Evolutionary conservation across 1,284 basidiomycete genomes (phyloP).

Genomic region (Cryptococcus sp.): DNA sequence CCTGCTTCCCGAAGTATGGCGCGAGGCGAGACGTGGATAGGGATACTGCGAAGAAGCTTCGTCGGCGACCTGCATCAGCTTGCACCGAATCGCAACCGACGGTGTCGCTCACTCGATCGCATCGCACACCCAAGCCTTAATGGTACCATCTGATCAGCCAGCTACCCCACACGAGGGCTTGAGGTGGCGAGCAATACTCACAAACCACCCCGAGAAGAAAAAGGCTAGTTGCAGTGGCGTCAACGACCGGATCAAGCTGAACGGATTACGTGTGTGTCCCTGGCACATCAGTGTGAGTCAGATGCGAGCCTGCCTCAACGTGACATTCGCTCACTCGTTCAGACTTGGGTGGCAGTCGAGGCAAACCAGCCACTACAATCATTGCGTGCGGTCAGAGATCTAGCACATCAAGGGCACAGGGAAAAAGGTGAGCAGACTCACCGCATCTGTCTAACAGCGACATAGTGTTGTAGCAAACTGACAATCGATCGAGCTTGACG

Average conservation of each 20-base stretch:
- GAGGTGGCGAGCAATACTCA: slow-evolving; percentile 27
- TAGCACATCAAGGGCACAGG: background rate
- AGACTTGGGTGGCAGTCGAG: slow-evolving; percentile 9
- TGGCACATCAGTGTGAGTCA: background rate
- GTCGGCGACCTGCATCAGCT: slow-evolving; percentile 14
- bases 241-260: slow-evolving; percentile 41
- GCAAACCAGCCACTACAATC: slow-evolving; percentile 5
- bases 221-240: slow-evolving; percentile 56
- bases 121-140: slow-evolving; percentile 22
- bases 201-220: slow-evolving; percentile 55
- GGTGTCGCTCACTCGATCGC: slow-evolving; percentile 11
- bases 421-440: background rate
- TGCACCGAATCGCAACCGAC: too few species aligned
- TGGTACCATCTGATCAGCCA: background rate
- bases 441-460: background rate
- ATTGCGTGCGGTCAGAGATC: background rate
- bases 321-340: slow-evolving; percentile 2
- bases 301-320: background rate
- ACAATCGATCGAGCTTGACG: too few species aligned
- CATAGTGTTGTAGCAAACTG: too few species aligned
- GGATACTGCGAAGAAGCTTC: slow-evolving; percentile 81
- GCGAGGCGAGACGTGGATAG: slow-evolving; percentile 64
- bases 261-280: slow-evolving; percentile 20
- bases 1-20: slow-evolving; percentile 27
- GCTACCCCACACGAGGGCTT: too few species aligned